These are phyloP conservation scores for Barbarea vulgaris DNA, from an alignment of 345 rosid species.

Conservation along the genomic window DNA sequence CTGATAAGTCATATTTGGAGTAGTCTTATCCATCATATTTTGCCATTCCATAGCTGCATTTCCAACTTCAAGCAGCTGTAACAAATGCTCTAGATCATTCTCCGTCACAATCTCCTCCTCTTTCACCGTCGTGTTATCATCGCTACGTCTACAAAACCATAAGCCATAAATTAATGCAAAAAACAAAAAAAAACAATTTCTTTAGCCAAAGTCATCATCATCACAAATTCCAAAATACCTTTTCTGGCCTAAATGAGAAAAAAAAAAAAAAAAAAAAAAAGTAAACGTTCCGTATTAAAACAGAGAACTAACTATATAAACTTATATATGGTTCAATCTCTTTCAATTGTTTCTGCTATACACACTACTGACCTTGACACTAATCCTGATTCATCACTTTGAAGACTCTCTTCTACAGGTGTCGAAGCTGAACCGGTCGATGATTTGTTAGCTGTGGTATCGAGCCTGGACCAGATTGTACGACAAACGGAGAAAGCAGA, in stretches of 20 bases:
- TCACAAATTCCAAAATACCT: background rate
- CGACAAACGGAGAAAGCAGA: conserved; percentile 87
- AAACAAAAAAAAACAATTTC: background rate
- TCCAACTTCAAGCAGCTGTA: conserved; percentile 70
- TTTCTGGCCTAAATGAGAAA: background rate
- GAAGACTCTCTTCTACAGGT: conserved; percentile 2
- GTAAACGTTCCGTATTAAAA: conserved; percentile 22
- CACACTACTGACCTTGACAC: conserved; percentile 51
- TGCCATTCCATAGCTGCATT: conserved; percentile 83
- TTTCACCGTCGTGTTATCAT: conserved; percentile 34
- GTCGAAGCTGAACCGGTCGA: conserved; percentile 11
- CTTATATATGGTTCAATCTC: background rate
- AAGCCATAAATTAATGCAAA: background rate
- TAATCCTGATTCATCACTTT: conserved; percentile 39
- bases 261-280: no score
- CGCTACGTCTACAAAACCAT: conserved; percentile 36
- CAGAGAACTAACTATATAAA: conserved; percentile 5
- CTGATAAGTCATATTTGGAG: conserved; percentile 79
- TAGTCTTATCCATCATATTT: conserved; percentile 74
- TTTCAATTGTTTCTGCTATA: background rate
- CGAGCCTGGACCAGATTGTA: conserved; percentile 66
- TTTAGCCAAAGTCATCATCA: background rate
- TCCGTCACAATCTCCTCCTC: conserved; percentile 68
- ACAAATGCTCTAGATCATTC: conserved; percentile 78
- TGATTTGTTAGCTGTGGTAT: conserved; percentile 50